A percentile compares a stretch with the other conserved stretches of the same genome.
phyloP scores from a whole-genome alignment of 306 rosid genomes.

The Citrullus colocynthis region DNA sequence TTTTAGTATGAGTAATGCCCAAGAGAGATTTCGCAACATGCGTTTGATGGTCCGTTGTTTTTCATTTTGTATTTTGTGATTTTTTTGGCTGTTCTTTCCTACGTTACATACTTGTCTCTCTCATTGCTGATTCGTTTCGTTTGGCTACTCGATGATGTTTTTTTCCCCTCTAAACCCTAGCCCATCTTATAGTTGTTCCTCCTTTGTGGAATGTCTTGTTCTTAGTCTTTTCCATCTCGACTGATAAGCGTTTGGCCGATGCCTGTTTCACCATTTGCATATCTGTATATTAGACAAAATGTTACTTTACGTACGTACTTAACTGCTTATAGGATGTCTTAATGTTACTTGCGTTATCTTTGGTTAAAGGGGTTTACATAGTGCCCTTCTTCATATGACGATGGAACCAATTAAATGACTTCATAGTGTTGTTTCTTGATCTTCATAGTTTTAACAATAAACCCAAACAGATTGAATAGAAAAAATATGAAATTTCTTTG shows the following conservation, averaged over 20 bases:
- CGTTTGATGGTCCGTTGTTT: conserved; percentile 41
- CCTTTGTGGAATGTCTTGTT: background rate
- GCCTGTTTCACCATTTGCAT: background rate
- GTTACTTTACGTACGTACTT: background rate
- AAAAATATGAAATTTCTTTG: background rate
- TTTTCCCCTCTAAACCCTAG: background rate
- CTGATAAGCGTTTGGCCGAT: background rate
- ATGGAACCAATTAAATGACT: background rate
- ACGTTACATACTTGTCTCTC: background rate
- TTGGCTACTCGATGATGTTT: background rate
- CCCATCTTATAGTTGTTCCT: background rate
- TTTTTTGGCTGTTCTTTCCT: background rate
- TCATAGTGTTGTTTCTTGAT: background rate
- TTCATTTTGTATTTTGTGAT: background rate
- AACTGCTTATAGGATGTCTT: background rate
- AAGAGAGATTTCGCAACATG: conserved; percentile 70
- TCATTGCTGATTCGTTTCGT: background rate
- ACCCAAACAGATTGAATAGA: background rate
- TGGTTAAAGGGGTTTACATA: background rate
- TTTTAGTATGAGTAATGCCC: conserved; percentile 56
- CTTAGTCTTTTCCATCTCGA: background rate
- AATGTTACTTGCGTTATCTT: background rate
- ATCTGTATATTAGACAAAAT: background rate
- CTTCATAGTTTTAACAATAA: background rate
- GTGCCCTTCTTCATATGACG: background rate